Evolutionary conservation across 148 eudicot genomes (phyloP).

Genomic region (Chenopodium quinoa): DNA sequence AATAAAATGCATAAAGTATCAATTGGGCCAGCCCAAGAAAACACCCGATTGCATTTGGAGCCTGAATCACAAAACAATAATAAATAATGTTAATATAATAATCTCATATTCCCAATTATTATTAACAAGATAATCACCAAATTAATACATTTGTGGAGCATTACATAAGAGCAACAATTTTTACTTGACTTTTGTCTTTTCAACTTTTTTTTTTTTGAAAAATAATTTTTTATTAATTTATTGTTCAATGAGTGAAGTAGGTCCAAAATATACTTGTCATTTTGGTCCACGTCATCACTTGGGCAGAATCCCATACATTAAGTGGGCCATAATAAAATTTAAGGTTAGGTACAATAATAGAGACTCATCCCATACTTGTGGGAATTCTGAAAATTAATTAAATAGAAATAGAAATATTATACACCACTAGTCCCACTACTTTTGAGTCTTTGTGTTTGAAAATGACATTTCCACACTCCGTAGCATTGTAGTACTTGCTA

Average conservation of each 20-base stretch:
- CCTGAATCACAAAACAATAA: constrained; percentile 25
- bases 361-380: constrained; percentile 24
- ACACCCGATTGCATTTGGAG: constrained; percentile 46
- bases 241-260: constrained; percentile 16
- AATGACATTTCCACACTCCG: background rate
- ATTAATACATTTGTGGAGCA: constrained; percentile 1
- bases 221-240: background rate
- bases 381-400: constrained; percentile 10
- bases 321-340: constrained; percentile 8
- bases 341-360: constrained; percentile 16
- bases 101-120: background rate
- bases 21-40: constrained; percentile 45
- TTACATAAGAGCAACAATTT: constrained; percentile 19
- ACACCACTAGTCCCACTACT: constrained; percentile 13
- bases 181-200: constrained; percentile 10
- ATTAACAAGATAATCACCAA: background rate
- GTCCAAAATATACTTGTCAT: background rate
- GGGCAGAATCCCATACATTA: constrained; percentile 11
- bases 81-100: background rate
- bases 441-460: constrained; percentile 7
- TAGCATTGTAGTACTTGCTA: background rate
- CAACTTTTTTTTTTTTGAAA: background rate
- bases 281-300: constrained; percentile 21
- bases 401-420: background rate
- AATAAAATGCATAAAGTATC: constrained; percentile 33